Percentiles rank a stretch among this genome's conserved stretches.
These are phyloP conservation scores for Chlamydomonas reinhardtii DNA, from an alignment of 163 green algal genomes.

Conservation along the genomic window DNA sequence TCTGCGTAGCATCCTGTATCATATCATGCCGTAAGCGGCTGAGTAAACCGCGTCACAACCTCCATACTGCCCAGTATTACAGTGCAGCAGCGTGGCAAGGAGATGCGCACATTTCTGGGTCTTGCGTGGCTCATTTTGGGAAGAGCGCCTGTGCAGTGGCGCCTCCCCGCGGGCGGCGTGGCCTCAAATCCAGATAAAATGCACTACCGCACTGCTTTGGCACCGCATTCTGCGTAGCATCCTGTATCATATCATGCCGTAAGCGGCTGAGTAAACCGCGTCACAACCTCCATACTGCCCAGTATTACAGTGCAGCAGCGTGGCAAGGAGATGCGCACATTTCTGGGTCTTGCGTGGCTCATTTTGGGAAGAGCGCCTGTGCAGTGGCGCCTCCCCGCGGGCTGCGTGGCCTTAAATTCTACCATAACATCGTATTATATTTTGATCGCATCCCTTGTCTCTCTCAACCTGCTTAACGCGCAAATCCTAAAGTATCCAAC, in stretches of 20 bases:
- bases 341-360: not conserved
- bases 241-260: too few species aligned
- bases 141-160: not conserved
- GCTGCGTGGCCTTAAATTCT: not conserved
- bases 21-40: too few species aligned
- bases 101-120: constrained; percentile 8
- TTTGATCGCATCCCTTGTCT: not conserved
- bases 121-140: not conserved
- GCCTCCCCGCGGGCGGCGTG: not conserved
- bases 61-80: constrained; percentile 36
- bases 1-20: too few species aligned
- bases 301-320: constrained; percentile 35
- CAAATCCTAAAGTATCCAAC: not conserved
- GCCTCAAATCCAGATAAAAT: constrained; percentile 8
- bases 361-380: not conserved
- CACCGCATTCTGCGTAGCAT: too few species aligned
- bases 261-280: too few species aligned
- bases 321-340: constrained; percentile 46
- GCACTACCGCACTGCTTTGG: too few species aligned
- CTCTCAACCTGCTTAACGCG: not conserved
- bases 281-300: constrained; percentile 51
- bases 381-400: not conserved
- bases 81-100: constrained; percentile 49
- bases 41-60: constrained; percentile 50
- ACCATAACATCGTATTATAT: constrained; percentile 18